Percentiles rank a stretch among this genome's conserved stretches.
phyloP scores from a whole-genome alignment of 2,329 filamentous ascomycete species.

The Nigrograna mackinnonii region DNA sequence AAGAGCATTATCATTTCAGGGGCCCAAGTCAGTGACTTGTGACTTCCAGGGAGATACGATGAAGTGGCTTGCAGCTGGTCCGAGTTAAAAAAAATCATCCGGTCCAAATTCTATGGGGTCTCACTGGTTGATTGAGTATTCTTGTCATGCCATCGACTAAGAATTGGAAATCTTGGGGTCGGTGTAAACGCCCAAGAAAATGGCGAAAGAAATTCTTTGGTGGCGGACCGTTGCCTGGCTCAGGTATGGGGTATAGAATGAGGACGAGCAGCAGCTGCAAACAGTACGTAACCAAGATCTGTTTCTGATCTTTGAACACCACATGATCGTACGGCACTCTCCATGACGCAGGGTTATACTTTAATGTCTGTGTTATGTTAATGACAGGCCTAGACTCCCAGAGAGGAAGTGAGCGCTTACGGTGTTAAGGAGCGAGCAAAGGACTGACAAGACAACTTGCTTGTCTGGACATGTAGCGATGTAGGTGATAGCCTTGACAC shows the following conservation, averaged over 20 bases:
- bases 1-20: slow-evolving; percentile 97
- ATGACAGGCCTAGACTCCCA: no score
- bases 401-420: slow-evolving; percentile 55
- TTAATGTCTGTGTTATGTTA: slow-evolving; percentile 69
- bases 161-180: slow-evolving; percentile 97
- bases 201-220: slow-evolving; percentile 94
- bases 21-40: slow-evolving; percentile 80
- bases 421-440: slow-evolving; percentile 94
- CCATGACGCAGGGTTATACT: slow-evolving; percentile 95
- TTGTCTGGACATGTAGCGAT: slow-evolving; percentile 87
- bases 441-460: slow-evolving; percentile 83
- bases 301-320: slow-evolving; percentile 87
- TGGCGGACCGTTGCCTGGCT: slow-evolving; percentile 64
- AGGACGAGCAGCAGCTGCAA: slow-evolving; percentile 87
- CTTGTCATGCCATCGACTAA: slow-evolving; percentile 92
- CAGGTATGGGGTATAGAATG: slow-evolving; percentile 85
- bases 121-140: slow-evolving; percentile 82
- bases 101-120: no score
- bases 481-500: slow-evolving; percentile 84
- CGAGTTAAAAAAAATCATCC: slow-evolving; percentile 28
- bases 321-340: slow-evolving; percentile 91
- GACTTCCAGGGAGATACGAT: slow-evolving; percentile 85
- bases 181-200: slow-evolving; percentile 85
- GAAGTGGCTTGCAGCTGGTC: slow-evolving; percentile 75
- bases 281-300: slow-evolving; percentile 88